Conservation (phyloP, 495 filamentous ascomycete species). For the Xanthoparmelia taractica region DNA sequence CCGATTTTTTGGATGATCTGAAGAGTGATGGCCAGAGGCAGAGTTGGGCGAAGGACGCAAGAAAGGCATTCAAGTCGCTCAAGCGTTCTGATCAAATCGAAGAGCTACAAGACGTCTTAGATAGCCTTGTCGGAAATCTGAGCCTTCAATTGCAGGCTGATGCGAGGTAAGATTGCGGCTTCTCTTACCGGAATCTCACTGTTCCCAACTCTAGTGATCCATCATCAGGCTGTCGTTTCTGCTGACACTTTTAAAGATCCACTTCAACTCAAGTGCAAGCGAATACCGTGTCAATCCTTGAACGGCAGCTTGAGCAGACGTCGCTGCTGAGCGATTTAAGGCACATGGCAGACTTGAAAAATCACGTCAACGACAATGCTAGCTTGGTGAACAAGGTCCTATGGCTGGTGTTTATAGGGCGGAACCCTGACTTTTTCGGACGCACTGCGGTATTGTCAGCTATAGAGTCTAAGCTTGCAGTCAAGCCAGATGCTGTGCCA, state of each 20-base stretch:
- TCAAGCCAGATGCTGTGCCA: slow-evolving; percentile 7
- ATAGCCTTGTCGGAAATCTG: slow-evolving; percentile 9
- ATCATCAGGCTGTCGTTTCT: background rate
- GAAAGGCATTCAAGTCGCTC: slow-evolving; percentile 13
- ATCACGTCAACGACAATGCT: slow-evolving; percentile 13
- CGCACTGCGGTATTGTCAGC: slow-evolving; percentile 3
- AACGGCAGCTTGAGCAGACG: slow-evolving; percentile 13
- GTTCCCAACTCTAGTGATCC: background rate
- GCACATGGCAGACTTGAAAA: slow-evolving; percentile 3
- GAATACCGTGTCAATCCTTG: slow-evolving; percentile 9
- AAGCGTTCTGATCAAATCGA: slow-evolving; percentile 12
- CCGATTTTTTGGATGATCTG: slow-evolving; percentile 10
- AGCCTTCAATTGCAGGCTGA: slow-evolving; percentile 16
- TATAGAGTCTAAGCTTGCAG: background rate
- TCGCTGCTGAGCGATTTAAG: slow-evolving; percentile 13
- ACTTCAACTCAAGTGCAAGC: slow-evolving; percentile 7
- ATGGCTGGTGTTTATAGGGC: slow-evolving; percentile 14
- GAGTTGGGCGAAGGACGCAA: slow-evolving; percentile 6
- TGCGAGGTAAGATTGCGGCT: background rate
- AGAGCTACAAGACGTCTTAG: slow-evolving; percentile 13
- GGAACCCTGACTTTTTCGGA: slow-evolving; percentile 8
- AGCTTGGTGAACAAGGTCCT: slow-evolving; percentile 7
- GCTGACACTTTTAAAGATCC: slow-evolving; percentile 1
- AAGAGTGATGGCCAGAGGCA: slow-evolving; percentile 8
- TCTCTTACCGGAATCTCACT: background rate